Percentiles rank a stretch among this genome's conserved stretches.
Conservation (phyloP, 306 rosid species). For the Inga oerstediana region DNA sequence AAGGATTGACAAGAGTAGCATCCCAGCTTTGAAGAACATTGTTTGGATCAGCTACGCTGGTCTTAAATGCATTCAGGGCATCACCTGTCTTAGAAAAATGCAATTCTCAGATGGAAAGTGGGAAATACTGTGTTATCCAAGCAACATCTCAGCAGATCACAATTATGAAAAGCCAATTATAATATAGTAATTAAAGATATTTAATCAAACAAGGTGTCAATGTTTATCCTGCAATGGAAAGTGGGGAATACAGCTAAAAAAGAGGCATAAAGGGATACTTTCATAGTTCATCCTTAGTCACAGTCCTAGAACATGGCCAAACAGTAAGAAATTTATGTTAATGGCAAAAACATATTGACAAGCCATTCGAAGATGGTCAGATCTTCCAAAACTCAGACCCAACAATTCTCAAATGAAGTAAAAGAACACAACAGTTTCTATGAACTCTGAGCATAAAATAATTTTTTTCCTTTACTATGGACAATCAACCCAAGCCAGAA, state of each 20-base stretch:
- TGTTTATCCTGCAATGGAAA: background rate
- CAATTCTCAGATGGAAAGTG: background rate
- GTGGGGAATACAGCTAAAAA: background rate
- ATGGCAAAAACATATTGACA: background rate
- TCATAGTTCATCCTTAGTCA: background rate
- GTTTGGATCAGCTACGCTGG: slow-evolving; percentile 54
- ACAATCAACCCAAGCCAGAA: background rate
- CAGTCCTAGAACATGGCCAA: background rate
- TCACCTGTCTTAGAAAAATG: slow-evolving; percentile 50
- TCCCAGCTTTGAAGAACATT: slow-evolving; percentile 69
- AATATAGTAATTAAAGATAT: background rate
- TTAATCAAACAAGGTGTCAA: slow-evolving; percentile 9
- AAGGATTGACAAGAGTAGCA: slow-evolving; percentile 67
- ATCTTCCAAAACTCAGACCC: background rate
- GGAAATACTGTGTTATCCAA: background rate
- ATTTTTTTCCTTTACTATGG: background rate
- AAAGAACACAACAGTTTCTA: background rate
- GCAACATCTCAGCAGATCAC: background rate
- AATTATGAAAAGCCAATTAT: background rate
- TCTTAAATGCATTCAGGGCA: slow-evolving; percentile 61
- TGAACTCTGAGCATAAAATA: background rate
- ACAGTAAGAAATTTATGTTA: background rate
- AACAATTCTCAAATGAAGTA: background rate
- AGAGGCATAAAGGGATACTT: background rate
- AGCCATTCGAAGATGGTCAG: background rate